Base-by-base conservation (phyloP, 345 rosid genomes). In the Populus pruinosa region DNA sequence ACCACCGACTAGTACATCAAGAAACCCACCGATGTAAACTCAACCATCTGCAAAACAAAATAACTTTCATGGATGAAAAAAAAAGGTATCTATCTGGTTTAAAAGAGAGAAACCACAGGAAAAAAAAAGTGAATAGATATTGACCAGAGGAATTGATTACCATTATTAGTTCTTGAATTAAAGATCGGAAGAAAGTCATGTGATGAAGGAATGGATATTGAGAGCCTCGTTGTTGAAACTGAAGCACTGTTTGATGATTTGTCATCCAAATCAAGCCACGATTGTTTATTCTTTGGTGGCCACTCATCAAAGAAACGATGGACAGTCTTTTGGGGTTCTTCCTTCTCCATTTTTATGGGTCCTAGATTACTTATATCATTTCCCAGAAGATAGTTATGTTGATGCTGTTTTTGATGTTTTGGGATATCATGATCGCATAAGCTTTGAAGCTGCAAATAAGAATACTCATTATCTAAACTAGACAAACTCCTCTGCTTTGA, bases 251-350 rank as follows among this genome's bases (percentile, higher is more conserved):
- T 86, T 76, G 91, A 84, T 41, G 93, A 88, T 77, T 88, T 90
- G 44, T 89, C 88, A 71, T 87, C 96, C 80, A 86, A 77, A 83
- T 88, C 89, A 73, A 83, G 85, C 91, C 94, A 90, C 27, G 91
- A 78, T 35, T 86, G 88, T 79, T 85, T 87, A 20, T 79, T 82
- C 78, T 89, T 85, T 23, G 87, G 89, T 33, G 99, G 96, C 90
- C 89, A 89, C 79, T 93, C 99, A 70, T 96, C 99, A 71, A 96
- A 90, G 88, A 96, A 96, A 67, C 87, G 87, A 72, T 93, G 96
- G 49, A 93, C 84, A 29, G 88, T 96, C 86, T 89, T 92, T 75
- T 90, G 88, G 73, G 89, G 79, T 78, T 85, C 83, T 65, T 88
- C 88, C 74, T 82, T 86, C 35, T 84, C 90, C 72, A 70, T 23